Percentiles rank a stretch among this genome's conserved stretches.
Evolutionary conservation across 139 green algal genomes (phyloP).

Genomic region (Tetraselmis striata): DNA sequence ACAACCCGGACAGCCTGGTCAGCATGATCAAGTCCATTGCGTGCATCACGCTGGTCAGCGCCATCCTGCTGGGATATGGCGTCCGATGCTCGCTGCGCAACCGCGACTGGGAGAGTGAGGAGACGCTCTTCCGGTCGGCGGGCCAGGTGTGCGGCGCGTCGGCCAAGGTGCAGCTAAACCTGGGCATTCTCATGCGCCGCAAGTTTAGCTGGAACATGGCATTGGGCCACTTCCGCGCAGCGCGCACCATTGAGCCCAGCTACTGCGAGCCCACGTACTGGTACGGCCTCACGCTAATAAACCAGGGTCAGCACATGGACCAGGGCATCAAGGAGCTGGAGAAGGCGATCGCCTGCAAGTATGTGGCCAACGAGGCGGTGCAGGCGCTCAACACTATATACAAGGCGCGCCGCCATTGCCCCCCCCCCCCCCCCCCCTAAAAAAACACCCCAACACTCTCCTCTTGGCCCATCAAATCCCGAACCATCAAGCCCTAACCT

Average conservation of each 20-base stretch:
- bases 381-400: conserved; percentile 36
- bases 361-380: conserved; percentile 45
- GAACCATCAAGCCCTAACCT: too few species aligned
- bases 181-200: conserved; percentile 57
- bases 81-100: conserved; percentile 47
- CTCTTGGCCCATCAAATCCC: conserved; percentile 17
- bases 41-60: conserved; percentile 4
- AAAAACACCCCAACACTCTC: conserved; percentile 36
- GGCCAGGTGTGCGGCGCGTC: conserved; percentile 51
- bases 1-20: not conserved
- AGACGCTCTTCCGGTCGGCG: conserved; percentile 57
- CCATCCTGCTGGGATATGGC: conserved; percentile 24
- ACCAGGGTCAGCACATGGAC: not conserved
- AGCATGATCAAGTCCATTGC: not conserved
- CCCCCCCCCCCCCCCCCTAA: too few species aligned
- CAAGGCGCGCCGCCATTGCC: not conserved
- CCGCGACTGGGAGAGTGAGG: conserved; percentile 62
- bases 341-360: conserved; percentile 54
- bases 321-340: conserved; percentile 41
- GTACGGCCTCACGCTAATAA: conserved; percentile 50
- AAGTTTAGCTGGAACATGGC: conserved; percentile 28
- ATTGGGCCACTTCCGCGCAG: conserved; percentile 46
- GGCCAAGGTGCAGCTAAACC: conserved; percentile 77
- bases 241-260: conserved; percentile 43
- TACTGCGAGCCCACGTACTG: conserved; percentile 76